Evolutionary conservation across 352 stramenopile genomes (phyloP), one percentile per base, ranked within the genome.

Genomic region (Phytophthora nicotianae): DNA sequence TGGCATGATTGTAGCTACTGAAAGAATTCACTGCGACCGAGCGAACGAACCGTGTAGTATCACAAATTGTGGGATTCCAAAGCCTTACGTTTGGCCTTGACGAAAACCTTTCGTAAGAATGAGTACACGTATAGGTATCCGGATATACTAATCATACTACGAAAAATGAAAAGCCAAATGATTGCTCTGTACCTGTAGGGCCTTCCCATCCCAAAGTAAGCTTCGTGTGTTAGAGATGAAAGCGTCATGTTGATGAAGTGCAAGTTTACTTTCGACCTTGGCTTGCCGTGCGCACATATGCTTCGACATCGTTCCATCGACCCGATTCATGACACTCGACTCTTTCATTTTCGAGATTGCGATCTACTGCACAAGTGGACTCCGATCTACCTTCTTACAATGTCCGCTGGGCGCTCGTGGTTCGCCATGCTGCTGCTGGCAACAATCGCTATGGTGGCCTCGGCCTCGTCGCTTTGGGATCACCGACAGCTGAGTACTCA

Each of bases 401-500:
- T 51, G 35, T 7, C 27, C 24, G 24, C 24, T 33, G 6, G 8
- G 9, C 37, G 14, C 19, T 49, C 27, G 7, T 47, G 40, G 23
- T 7, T 68, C 24, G 19, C 40, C 38, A 13, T 42, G n/a, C 9
- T 52, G 24, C 59, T 67, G 24, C 33, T 61, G 8, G 33, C 33
- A 13, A 21, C 41, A 5, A 35, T 53, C 8, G 38, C 37, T 16
- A n/a, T 17, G 5, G 9, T 47, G 9, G 13, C 19, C 16, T 24
- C 33, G 11, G 45, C 10, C 35, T 52, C 52, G 3, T 29, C 13
- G 26, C 32, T 32, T 2, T 49, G 32, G 54, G 16, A 20, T 19
- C 49, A 40, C 17, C 58, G 41, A 42, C 50, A 32, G n/a, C 50
- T 66, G 33, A 56, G 17, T 29, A 35, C 51, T 5, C 47, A 55